Evolutionary conservation across 1,284 basidiomycete species (phyloP).

Genomic region (Tilletia horrida): DNA sequence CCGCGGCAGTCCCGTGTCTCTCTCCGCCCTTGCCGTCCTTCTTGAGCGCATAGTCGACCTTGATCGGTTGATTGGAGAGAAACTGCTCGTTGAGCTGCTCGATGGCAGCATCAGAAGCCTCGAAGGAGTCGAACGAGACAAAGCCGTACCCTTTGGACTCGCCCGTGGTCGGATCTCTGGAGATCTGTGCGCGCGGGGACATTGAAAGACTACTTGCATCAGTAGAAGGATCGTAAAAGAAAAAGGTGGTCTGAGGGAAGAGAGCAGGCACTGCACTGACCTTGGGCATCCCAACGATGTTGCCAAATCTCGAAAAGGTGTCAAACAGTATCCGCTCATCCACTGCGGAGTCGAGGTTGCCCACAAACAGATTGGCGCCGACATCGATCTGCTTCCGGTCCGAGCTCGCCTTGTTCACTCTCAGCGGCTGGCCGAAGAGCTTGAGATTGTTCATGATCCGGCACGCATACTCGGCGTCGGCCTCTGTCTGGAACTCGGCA

Average conservation of each 20-base stretch:
- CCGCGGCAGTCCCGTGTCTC: slow-evolving; percentile 89
- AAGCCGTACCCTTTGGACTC: slow-evolving; percentile 95
- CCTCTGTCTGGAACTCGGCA: slow-evolving; percentile 96
- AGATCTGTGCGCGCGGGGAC: slow-evolving; percentile 63
- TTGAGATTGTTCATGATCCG: slow-evolving; percentile 99
- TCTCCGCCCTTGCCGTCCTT: slow-evolving; percentile 97
- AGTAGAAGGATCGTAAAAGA: not conserved
- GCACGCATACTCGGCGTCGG: slow-evolving; percentile 97
- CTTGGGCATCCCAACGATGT: slow-evolving; percentile 90
- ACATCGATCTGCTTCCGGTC: slow-evolving; percentile 97
- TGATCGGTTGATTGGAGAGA: slow-evolving; percentile 95
- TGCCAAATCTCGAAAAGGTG: slow-evolving; percentile 90
- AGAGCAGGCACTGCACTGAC: slow-evolving; percentile 65
- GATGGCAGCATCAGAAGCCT: slow-evolving; percentile 89
- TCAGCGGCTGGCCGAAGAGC: slow-evolving; percentile 93
- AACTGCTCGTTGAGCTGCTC: slow-evolving; percentile 96
- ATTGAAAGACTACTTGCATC: not conserved
- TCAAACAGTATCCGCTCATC: slow-evolving; percentile 90
- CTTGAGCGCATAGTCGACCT: slow-evolving; percentile 96
- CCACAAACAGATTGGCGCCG: slow-evolving; percentile 94
- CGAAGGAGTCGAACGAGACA: slow-evolving; percentile 93
- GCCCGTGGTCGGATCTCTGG: slow-evolving; percentile 78
- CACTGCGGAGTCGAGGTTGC: slow-evolving; percentile 86
- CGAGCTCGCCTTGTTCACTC: slow-evolving; percentile 91
- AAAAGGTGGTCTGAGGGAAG: not conserved